Conservation (phyloP, 805 yeast species). For the Metschnikowia bowlesiae region DNA sequence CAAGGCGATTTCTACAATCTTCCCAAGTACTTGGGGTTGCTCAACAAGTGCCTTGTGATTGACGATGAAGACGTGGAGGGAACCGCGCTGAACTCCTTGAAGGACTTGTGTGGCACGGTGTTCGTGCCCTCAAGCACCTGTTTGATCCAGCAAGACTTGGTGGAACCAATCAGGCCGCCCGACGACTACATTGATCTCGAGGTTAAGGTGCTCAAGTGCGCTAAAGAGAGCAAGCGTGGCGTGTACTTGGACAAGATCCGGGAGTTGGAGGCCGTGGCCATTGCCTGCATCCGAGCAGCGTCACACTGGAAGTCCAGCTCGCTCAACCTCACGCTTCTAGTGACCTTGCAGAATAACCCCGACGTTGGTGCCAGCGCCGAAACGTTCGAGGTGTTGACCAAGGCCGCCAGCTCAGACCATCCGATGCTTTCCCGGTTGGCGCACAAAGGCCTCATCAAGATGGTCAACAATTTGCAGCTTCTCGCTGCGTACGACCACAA, state of each 20-base stretch:
- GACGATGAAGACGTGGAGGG: slow-evolving; percentile 54
- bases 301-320: slow-evolving; percentile 56
- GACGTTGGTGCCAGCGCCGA: slow-evolving; percentile 43
- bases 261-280: slow-evolving; percentile 37
- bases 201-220: slow-evolving; percentile 54
- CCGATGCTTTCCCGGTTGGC: slow-evolving; percentile 62
- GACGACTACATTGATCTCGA: slow-evolving; percentile 55
- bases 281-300: slow-evolving; percentile 23
- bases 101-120: slow-evolving; percentile 25
- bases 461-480: slow-evolving; percentile 36
- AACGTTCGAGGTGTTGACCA: slow-evolving; percentile 41
- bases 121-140: slow-evolving; percentile 41
- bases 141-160: slow-evolving; percentile 40
- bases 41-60: slow-evolving; percentile 51
- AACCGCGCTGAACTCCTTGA: slow-evolving; percentile 50
- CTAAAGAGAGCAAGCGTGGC: slow-evolving; percentile 56
- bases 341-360: slow-evolving; percentile 48
- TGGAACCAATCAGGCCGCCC: slow-evolving; percentile 55
- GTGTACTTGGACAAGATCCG: slow-evolving; percentile 37
- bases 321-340: slow-evolving; percentile 46
- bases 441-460: slow-evolving; percentile 52
- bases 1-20: slow-evolving; percentile 55
- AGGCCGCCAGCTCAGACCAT: slow-evolving; percentile 54
- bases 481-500: slow-evolving; percentile 48
- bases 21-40: slow-evolving; percentile 41